A percentile compares a stretch with the other conserved stretches of the same genome.
Conservation (phyloP, 805 yeast species). For the Debaryomyces castellii region DNA sequence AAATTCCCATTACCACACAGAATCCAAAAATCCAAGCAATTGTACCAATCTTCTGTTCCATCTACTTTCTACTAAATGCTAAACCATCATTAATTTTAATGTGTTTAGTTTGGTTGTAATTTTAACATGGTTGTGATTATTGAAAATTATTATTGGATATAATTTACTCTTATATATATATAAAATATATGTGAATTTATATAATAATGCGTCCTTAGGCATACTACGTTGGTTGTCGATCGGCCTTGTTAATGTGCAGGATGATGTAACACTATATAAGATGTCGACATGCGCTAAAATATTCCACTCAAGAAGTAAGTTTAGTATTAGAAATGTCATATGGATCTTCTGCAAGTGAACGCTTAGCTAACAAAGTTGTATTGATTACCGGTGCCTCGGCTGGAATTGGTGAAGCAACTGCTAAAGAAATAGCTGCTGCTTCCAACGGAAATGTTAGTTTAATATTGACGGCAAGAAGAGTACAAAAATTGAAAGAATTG, state of each 20-base stretch:
- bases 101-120: slow-evolving; percentile 10
- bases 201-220: neutral
- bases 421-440: slow-evolving; percentile 78
- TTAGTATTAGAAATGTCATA: slow-evolving; percentile 53
- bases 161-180: slow-evolving; percentile 8
- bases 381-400: slow-evolving; percentile 96
- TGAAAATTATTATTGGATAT: slow-evolving; percentile 7
- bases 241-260: neutral
- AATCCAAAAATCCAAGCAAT: slow-evolving; percentile 83
- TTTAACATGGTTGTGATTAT: slow-evolving; percentile 9
- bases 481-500: slow-evolving; percentile 54
- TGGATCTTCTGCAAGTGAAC: slow-evolving; percentile 73
- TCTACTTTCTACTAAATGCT: slow-evolving; percentile 87
- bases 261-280: neutral
- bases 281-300: too few relatives aligned
- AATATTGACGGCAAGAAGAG: slow-evolving; percentile 76
- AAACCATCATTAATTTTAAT: slow-evolving; percentile 6
- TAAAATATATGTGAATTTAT: slow-evolving; percentile 9
- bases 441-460: slow-evolving; percentile 69
- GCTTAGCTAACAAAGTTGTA: slow-evolving; percentile 75
- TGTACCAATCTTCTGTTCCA: slow-evolving; percentile 92
- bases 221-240: neutral
- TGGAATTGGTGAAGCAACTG: slow-evolving; percentile 94
- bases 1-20: slow-evolving; percentile 99
- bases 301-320: too few relatives aligned